Evolutionary conservation across 1,284 basidiomycete genomes (phyloP), one percentile per base, ranked within the genome.

Genomic region (Pseudozyma sp.): DNA sequence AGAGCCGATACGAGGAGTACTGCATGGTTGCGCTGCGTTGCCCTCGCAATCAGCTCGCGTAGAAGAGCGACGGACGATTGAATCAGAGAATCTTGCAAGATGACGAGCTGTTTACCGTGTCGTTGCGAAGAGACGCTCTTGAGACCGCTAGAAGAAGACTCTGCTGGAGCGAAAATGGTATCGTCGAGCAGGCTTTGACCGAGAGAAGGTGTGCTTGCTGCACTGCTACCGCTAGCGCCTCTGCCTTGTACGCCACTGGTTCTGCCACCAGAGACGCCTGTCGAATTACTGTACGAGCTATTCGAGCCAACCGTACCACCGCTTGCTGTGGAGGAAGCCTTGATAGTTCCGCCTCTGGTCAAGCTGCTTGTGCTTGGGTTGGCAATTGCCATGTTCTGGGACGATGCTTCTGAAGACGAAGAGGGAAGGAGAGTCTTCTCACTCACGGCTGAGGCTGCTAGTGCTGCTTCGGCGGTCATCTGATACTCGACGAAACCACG

Each of bases 21-120:
- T 3, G 55, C 52, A 4, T 61, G 58, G 52, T 55, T 65, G 47
- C 72, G 59, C 19, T 65, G 56, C 4, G 38, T 12, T 3, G 56
- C 49, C 0, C 78, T 66, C 5, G 18, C 34, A n/a, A 80, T 58
- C 48, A 82, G 47, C 38, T 80, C 75, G 38, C 74, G 70, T 31
- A 79, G 16, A 21, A 80, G 55, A 14, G 51, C 40, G 7, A 42
- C 56, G 11, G 67, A 67, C 5, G 76, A 77, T 40, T 80, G 80
- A 16, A 74, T 75, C 19, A 74, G n/a, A n/a, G 65, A 68, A 39
- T 80, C 78, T 49, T 77, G 76, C 14, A 82, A 36, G 8, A 82
- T 40, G 5, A 79, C 63, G 9, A 82, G 66, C 65, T 81, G 75
- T 52, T 70, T 78, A n/a, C 58, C 61, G 18, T 76, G 70, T 14